These are phyloP conservation scores for Amaranthus palmeri DNA, from an alignment of 148 eudicot genomes.

Conservation along the genomic window DNA sequence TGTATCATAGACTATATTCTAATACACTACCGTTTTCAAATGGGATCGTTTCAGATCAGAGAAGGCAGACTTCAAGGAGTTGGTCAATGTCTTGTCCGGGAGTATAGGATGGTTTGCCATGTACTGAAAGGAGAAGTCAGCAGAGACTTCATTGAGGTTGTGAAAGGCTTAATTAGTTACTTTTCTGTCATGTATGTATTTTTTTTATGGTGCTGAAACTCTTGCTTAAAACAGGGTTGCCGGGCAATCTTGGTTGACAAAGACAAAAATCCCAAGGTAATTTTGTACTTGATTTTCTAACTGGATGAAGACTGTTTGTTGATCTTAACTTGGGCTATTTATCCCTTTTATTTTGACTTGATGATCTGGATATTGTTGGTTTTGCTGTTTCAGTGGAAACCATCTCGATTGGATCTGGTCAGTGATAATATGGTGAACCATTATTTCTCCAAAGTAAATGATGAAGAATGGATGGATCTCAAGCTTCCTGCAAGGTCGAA, in stretches of 20 bases:
- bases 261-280: constrained; percentile 86
- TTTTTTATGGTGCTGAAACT: constrained; percentile 8
- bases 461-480: constrained; percentile 63
- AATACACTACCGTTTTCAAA: neutral
- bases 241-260: constrained; percentile 82
- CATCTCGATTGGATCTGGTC: constrained; percentile 60
- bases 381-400: constrained; percentile 60
- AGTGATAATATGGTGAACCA: constrained; percentile 58
- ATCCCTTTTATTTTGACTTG: neutral
- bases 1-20: neutral
- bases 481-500: constrained; percentile 60
- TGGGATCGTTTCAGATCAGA: constrained; percentile 49
- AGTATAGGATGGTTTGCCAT: constrained; percentile 79
- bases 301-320: neutral
- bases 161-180: neutral
- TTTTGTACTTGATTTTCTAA: neutral
- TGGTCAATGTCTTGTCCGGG: constrained; percentile 83
- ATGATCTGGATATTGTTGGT: neutral
- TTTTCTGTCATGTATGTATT: neutral
- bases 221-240: constrained; percentile 59
- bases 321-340: neutral
- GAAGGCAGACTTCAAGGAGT: constrained; percentile 93
- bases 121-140: constrained; percentile 65
- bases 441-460: constrained; percentile 55
- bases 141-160: constrained; percentile 86